Conservation (phyloP, 192 early-diverging fungal genomes). For the Coemansia sp. region DNA sequence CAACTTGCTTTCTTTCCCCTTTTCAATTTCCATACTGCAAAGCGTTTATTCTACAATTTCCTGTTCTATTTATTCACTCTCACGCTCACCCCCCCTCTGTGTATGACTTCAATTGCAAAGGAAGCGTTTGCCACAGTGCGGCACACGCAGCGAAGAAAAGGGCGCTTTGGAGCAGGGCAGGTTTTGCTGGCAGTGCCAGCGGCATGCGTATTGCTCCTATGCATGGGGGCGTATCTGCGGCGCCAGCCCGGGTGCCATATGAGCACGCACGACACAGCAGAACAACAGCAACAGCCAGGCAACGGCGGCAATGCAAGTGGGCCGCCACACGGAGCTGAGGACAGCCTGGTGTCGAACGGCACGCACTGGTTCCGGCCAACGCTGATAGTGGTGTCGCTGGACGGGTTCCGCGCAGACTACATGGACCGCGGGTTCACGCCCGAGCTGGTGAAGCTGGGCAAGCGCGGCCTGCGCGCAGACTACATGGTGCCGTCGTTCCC, state of each 20-base stretch:
- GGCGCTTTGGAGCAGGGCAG: not conserved
- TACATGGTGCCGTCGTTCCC: conserved; percentile 57
- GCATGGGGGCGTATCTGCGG: not conserved
- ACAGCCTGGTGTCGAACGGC: conserved; percentile 58
- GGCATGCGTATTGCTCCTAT: conserved; percentile 2
- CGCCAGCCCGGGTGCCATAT: not conserved
- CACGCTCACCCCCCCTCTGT: too few relatives aligned
- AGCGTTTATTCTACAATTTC: too few relatives aligned
- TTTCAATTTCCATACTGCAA: too few relatives aligned
- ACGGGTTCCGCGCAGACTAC: conserved; percentile 88
- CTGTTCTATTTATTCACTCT: too few relatives aligned
- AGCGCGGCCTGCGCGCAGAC: conserved; percentile 47
- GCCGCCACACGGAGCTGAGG: not conserved
- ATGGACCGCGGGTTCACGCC: conserved; percentile 75
- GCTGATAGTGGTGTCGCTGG: conserved; percentile 83
- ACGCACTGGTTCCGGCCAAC: conserved; percentile 68
- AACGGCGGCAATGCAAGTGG: not conserved
- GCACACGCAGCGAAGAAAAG: not conserved
- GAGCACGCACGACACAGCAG: not conserved
- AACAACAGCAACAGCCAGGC: not conserved
- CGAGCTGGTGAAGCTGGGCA: conserved; percentile 36
- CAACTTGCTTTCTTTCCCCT: too few relatives aligned
- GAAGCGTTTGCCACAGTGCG: not conserved
- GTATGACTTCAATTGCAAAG: not conserved
- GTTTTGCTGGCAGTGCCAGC: not conserved